These are phyloP conservation scores for Pichia eremophila DNA, from an alignment of 805 yeast genomes.

Conservation along the genomic window DNA sequence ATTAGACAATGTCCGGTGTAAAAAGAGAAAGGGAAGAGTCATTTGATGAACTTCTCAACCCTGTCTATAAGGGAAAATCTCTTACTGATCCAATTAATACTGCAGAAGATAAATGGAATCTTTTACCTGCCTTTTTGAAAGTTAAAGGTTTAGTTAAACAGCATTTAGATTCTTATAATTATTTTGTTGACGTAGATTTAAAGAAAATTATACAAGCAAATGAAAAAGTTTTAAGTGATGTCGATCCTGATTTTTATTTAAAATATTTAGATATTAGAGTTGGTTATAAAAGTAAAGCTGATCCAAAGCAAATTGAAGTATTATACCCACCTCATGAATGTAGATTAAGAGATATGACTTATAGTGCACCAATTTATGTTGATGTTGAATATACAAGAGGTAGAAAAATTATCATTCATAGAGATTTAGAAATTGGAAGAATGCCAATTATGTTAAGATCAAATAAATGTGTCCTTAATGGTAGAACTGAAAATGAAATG, in stretches of 20 bases:
- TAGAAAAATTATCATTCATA: conserved; percentile 78
- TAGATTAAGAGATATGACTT: conserved; percentile 85
- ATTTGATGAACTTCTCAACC: conserved; percentile 69
- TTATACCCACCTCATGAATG: conserved; percentile 89
- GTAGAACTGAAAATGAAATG: conserved; percentile 73
- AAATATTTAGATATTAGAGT: conserved; percentile 90
- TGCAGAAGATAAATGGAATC: conserved; percentile 94
- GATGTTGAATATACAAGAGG: conserved; percentile 98
- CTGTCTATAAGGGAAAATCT: conserved; percentile 76
- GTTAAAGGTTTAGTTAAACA: conserved; percentile 96
- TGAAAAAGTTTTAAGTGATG: conserved; percentile 81
- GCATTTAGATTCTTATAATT: conserved; percentile 96
- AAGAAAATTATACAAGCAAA: conserved; percentile 90
- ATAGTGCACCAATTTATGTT: conserved; percentile 90
- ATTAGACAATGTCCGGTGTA: background rate
- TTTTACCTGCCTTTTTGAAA: conserved; percentile 89
- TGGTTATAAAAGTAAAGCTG: conserved; percentile 62
- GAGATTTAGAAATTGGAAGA: conserved; percentile 89
- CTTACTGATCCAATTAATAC: conserved; percentile 83
- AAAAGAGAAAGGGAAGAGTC: conserved; percentile 30
- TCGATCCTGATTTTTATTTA: conserved; percentile 92
- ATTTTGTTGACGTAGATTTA: conserved; percentile 87
- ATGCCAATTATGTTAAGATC: conserved; percentile 99
- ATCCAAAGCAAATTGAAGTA: conserved; percentile 41
- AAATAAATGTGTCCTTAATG: conserved; percentile 79